A percentile compares a stretch with the other conserved stretches of the same genome.
Conservation (phyloP, 805 yeast species). For the Saccharomyces paradoxus region DNA sequence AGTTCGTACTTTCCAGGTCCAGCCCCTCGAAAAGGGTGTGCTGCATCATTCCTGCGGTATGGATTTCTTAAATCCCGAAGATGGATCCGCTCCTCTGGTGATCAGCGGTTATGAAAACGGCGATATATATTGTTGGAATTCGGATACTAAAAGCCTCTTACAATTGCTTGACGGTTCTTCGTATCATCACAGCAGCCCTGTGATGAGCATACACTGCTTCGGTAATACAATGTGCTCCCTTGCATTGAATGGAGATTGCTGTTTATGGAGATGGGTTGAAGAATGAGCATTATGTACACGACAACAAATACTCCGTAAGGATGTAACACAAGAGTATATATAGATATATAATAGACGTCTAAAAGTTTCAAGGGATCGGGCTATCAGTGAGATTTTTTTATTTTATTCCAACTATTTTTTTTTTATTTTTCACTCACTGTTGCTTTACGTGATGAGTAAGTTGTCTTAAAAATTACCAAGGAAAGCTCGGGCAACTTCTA, state of each 20-base stretch:
- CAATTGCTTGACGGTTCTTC: constrained; percentile 10
- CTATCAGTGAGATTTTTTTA: neutral
- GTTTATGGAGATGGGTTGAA: constrained; percentile 20
- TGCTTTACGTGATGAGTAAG: neutral
- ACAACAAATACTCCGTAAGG: neutral
- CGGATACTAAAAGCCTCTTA: constrained; percentile 15
- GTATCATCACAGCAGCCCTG: constrained; percentile 14
- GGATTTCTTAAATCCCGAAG: constrained; percentile 20
- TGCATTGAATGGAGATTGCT: constrained; percentile 24
- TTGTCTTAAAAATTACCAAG: neutral
- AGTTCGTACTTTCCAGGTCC: constrained; percentile 53
- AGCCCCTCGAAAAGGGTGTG: constrained; percentile 1
- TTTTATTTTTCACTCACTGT: neutral
- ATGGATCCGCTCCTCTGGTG: constrained; percentile 16
- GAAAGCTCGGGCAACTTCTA: neutral
- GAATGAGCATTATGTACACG: neutral
- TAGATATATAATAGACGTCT: neutral
- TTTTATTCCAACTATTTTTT: neutral
- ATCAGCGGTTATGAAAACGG: constrained; percentile 27
- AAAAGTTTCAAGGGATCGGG: neutral
- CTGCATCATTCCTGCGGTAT: constrained; percentile 24
- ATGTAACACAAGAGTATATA: neutral
- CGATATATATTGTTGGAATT: constrained; percentile 22
- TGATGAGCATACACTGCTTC: constrained; percentile 18
- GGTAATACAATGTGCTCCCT: constrained; percentile 17